phyloP scores from a whole-genome alignment of 345 rosid genomes.

The Ceriops zippeliana region DNA sequence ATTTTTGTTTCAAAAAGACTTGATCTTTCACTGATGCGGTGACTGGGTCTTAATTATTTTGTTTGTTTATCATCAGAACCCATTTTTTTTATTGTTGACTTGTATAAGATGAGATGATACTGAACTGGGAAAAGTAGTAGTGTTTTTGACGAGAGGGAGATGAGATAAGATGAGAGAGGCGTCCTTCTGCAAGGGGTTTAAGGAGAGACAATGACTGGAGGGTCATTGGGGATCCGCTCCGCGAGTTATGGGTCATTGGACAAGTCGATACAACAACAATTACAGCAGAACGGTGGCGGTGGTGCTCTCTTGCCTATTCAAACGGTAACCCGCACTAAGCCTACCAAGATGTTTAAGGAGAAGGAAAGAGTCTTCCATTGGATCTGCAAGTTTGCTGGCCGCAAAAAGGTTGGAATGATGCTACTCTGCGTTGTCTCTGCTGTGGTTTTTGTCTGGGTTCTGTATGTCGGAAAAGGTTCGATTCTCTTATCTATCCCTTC shows the following conservation, averaged over 20 bases:
- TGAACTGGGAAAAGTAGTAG: not conserved
- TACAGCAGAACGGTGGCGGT: not conserved
- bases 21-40: slow-evolving; percentile 6
- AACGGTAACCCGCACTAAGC: slow-evolving; percentile 49
- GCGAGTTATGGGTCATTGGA: slow-evolving; percentile 31
- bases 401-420: slow-evolving; percentile 93
- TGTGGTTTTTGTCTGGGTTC: slow-evolving; percentile 72
- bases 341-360: slow-evolving; percentile 80
- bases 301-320: slow-evolving; percentile 18
- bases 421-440: slow-evolving; percentile 80
- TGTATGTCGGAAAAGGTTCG: slow-evolving; percentile 89
- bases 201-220: slow-evolving; percentile 26
- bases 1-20: not conserved
- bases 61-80: not conserved
- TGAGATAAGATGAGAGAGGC: slow-evolving; percentile 31
- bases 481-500: not conserved
- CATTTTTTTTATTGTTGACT: not conserved
- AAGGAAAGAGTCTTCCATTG: slow-evolving; percentile 69
- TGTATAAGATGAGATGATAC: not conserved
- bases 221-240: slow-evolving; percentile 25
- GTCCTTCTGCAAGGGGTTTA: slow-evolving; percentile 12
- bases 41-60: slow-evolving; percentile 5
- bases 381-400: slow-evolving; percentile 92
- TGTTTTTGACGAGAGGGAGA: slow-evolving; percentile 2
- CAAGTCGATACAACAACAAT: slow-evolving; percentile 11